Base-by-base conservation (phyloP, 129 eudicot species). In the Chrysanthemum lavandulifolium region DNA sequence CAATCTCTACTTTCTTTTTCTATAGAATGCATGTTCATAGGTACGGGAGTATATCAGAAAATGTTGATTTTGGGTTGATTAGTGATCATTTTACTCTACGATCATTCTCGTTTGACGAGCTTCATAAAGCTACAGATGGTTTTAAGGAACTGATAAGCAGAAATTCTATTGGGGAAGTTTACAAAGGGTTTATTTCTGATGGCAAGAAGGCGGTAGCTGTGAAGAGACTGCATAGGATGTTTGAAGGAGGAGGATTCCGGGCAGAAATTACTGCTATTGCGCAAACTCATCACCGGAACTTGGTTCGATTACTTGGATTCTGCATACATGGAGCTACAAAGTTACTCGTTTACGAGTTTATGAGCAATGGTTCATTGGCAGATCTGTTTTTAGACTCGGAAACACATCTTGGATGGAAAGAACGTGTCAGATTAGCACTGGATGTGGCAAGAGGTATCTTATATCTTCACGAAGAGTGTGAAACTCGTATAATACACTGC, bases 391-490 rank as follows among this genome's bases (percentile, higher is more conserved):
- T 36, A 2, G 61, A 73, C 25, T 29, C 10, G 0, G 73, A 65
- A 54, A 79, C 58, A 52, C 79, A 4, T 43, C 45, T 8, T 33
- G 52, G 72, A 2, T 83, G 84, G 82, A 13, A 63, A 10, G 76
- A 67, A 15, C 69, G 82, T 15, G 53, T 9, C 11, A 57, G 61
- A n/a, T 21, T 79, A 36, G 67, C 69, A 19, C 61, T 83, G 13
- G 87, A 76, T 48, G 70, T 83, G 51, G 83, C 87, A 1, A 79
- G 81, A 61, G 87, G 84, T 12, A 51, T 83, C 49, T 67, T 67
- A 7, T 83, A 83, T 55, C 79, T 83, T 62, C 87, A 83, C 7
- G 84, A 83, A 62, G 84, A 80, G 59, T 83, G 87, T 58, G 80
- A 73, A 14, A 29, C 55, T 36, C 76, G 75, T 13, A 83, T 83